A percentile compares a stretch with the other conserved stretches of the same genome.
phyloP scores from a whole-genome alignment of 1,284 basidiomycete genomes.

The Schizopora paradoxa region DNA sequence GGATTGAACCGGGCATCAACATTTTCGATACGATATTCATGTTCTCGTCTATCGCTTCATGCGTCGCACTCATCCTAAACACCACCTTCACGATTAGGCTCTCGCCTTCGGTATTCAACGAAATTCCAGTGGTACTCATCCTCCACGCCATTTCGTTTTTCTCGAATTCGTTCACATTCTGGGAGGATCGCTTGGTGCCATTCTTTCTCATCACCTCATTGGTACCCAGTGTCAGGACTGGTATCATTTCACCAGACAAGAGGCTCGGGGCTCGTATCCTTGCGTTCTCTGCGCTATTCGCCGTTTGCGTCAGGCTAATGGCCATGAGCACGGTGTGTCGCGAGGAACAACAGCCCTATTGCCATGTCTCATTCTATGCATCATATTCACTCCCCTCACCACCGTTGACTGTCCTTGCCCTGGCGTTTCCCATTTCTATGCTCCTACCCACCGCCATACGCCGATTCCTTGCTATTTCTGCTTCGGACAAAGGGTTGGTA shows the following conservation, averaged over 20 bases:
- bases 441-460: constrained; percentile 56
- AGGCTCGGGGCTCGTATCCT: constrained; percentile 75
- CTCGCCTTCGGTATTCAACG: constrained; percentile 28
- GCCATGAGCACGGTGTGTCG: constrained; percentile 80
- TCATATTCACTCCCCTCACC: constrained; percentile 63
- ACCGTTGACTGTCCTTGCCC: constrained; percentile 50
- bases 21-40: constrained; percentile 6
- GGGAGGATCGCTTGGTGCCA: constrained; percentile 84
- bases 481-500: constrained; percentile 72
- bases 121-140: constrained; percentile 46
- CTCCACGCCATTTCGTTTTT: constrained; percentile 72
- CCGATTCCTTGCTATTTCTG: constrained; percentile 59
- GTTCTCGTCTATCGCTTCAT: constrained; percentile 27
- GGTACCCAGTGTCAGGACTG: constrained; percentile 50
- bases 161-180: constrained; percentile 93
- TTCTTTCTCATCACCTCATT: constrained; percentile 70
- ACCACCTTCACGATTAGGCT: constrained; percentile 28
- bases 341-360: constrained; percentile 91
- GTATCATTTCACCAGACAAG: constrained; percentile 60
- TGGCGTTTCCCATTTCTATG: constrained; percentile 50
- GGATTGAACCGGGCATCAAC: constrained; percentile 2
- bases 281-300: constrained; percentile 61
- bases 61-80: constrained; percentile 28
- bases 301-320: constrained; percentile 70
- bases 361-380: constrained; percentile 82